Base-by-base conservation (phyloP, 148 eudicot species). In the Amaranthus cruentus region DNA sequence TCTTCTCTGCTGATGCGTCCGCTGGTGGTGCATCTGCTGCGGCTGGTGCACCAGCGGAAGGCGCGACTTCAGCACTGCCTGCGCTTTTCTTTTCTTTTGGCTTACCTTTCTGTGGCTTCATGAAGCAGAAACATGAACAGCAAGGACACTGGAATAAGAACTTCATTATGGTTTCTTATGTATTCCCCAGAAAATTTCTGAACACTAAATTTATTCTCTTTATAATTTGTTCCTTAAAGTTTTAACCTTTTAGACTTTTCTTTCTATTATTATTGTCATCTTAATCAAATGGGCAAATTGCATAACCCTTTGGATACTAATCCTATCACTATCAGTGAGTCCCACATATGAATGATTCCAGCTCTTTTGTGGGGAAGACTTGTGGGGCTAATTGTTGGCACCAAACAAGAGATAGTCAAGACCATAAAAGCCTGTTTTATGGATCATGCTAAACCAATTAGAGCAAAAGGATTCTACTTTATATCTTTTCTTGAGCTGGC, bases 91-190 rank as follows among this genome's bases (percentile, higher is more conserved):
- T 73, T 55, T 75, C 83, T 77, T 79, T 81, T 0, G 88, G 86
- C 73, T 79, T 83, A 44, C 86, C 83, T 63, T 75, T 81, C 70
- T 83, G 81, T 3, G 85, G 84, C 73, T 83, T 86, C 83, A 86
- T 63, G 81, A 86, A 86, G 77, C 85, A 79, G 76, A 86, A 86
- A 65, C 86, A 86, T 21, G 86, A 83, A 75, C 88, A 86, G 42
- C 87, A 81, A 10, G 88, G 85, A 57, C 84, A 86, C 76, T 79
- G 83, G 57, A 86, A 83, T 81, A 86, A 83, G 83, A 86, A 85
- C 83, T 86, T 86, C 89, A 86, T 83, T 8, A 49, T 55, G 21
- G 38, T 28, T 28, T 28, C 38, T 48, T 51, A 7, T 28, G 0
- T 28, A 54, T 48, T 21, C 68, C 38, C 51, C 65, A 52, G 71